These are phyloP conservation scores for Naganishia vishniacii DNA, from an alignment of 768 basidiomycete genomes.

Conservation along the genomic window DNA sequence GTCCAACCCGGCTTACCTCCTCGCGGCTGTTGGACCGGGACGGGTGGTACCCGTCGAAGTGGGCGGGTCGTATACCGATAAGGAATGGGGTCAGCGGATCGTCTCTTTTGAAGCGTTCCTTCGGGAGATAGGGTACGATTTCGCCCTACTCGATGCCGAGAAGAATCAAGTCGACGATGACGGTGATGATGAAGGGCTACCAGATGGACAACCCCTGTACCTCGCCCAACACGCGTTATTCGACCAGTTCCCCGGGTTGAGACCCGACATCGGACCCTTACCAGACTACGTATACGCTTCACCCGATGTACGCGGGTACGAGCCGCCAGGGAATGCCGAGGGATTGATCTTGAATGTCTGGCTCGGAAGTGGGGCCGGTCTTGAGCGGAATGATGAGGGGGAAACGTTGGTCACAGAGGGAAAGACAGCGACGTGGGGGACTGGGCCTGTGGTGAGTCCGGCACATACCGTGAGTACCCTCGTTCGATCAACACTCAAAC, in stretches of 20 bases:
- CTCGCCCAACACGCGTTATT: constrained; percentile 87
- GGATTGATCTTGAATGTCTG: constrained; percentile 46
- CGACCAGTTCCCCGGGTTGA: constrained; percentile 72
- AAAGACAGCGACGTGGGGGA: too few species aligned
- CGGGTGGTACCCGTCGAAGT: constrained; percentile 86
- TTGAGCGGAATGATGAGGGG: constrained; percentile 37
- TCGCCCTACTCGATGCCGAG: constrained; percentile 11
- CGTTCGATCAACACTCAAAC: too few species aligned
- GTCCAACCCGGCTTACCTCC: constrained; percentile 65
- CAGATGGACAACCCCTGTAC: constrained; percentile 52
- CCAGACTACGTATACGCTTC: constrained; percentile 83
- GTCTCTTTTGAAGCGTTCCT: constrained; percentile 76
- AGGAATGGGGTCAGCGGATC: constrained; percentile 74
- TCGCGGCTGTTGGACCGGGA: constrained; percentile 65
- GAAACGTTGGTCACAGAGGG: constrained; percentile 21
- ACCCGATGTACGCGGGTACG: constrained; percentile 56
- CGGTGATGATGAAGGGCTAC: not conserved
- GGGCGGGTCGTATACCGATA: constrained; percentile 71
- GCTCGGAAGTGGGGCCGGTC: constrained; percentile 37
- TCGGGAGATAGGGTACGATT: constrained; percentile 46
- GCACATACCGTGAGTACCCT: constrained; percentile 79
- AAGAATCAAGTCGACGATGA: constrained; percentile 10
- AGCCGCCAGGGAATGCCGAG: constrained; percentile 60
- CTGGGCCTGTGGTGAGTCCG: constrained; percentile 65
- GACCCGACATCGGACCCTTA: constrained; percentile 61